Evolutionary conservation across 2,329 filamentous ascomycete species (phyloP).

Genomic region (Diaporthe batatas): DNA sequence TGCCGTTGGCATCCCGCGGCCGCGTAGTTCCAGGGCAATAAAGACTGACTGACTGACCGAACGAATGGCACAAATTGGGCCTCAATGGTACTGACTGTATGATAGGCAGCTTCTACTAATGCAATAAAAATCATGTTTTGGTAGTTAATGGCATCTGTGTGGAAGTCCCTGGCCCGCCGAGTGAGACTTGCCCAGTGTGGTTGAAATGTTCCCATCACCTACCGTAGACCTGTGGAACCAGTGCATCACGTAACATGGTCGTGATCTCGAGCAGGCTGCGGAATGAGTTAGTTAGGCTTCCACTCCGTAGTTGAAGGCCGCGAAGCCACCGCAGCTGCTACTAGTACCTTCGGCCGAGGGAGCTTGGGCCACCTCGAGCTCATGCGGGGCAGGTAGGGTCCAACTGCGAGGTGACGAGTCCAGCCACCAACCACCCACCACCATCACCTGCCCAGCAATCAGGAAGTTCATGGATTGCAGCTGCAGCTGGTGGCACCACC

Average conservation of each 20-base stretch:
- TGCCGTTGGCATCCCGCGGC: conserved; percentile 2
- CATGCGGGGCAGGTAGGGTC: conserved; percentile 25
- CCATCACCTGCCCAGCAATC: conserved; percentile 10
- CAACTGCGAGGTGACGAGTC: conserved; percentile 11
- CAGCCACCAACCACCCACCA: conserved; percentile 24
- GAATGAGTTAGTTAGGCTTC: not conserved
- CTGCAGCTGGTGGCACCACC: conserved; percentile 2
- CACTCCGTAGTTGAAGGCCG: not conserved
- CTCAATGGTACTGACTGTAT: conserved; percentile 42
- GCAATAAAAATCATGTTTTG: conserved; percentile 20
- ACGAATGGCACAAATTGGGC: conserved; percentile 30
- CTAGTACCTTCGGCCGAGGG: conserved; percentile 27
- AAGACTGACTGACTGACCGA: conserved; percentile 37
- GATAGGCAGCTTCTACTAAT: conserved; percentile 42
- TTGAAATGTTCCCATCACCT: not conserved
- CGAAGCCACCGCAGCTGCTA: not conserved
- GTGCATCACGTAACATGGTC: no score
- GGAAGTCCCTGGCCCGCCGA: no score
- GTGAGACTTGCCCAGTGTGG: not conserved
- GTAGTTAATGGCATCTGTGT: not conserved
- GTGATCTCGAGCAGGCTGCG: not conserved
- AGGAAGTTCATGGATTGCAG: conserved; percentile 21
- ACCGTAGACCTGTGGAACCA: not conserved
- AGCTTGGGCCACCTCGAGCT: conserved; percentile 28
- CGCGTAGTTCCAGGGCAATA: conserved; percentile 25